phyloP scores from a whole-genome alignment of 768 basidiomycete species.

The Dacryopinax spathularia region DNA sequence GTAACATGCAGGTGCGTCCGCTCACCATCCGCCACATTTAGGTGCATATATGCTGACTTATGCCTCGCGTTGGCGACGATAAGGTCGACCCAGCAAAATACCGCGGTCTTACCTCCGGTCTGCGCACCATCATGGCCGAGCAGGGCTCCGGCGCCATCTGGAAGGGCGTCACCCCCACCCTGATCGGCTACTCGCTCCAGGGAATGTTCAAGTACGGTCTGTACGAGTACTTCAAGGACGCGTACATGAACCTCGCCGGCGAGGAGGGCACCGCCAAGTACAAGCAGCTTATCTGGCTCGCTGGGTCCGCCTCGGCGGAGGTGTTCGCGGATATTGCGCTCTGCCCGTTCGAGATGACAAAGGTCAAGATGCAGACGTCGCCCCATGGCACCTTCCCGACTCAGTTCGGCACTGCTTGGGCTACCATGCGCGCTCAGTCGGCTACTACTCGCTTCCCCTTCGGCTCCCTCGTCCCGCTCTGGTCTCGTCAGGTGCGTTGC shows the following conservation, averaged over 20 bases:
- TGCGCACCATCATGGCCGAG: conserved; percentile 56
- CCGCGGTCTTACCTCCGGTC: conserved; percentile 45
- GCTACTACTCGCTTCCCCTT: conserved; percentile 70
- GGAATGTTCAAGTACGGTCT: conserved; percentile 98
- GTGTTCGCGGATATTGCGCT: conserved; percentile 93
- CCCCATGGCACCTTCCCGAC: conserved; percentile 62
- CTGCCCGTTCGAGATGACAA: conserved; percentile 88
- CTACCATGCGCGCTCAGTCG: conserved; percentile 53
- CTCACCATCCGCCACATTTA: not conserved
- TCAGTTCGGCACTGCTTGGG: conserved; percentile 53
- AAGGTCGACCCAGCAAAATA: conserved; percentile 69
- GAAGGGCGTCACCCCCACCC: conserved; percentile 89
- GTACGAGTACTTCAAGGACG: conserved; percentile 93
- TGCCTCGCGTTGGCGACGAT: not conserved
- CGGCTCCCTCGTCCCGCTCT: conserved; percentile 70
- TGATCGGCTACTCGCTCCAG: conserved; percentile 87
- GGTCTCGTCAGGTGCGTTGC: conserved; percentile 63
- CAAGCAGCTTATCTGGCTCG: conserved; percentile 86
- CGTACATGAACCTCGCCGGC: conserved; percentile 78
- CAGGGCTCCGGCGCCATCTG: conserved; percentile 78
- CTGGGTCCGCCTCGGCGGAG: conserved; percentile 85
- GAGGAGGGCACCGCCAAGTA: conserved; percentile 65
- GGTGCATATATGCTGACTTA: not conserved
- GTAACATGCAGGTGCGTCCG: conserved; percentile 69
- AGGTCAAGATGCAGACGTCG: conserved; percentile 81